These are phyloP conservation scores for Solanum hybrid DNA, from an alignment of 305 asterid genomes.

Conservation along the genomic window DNA sequence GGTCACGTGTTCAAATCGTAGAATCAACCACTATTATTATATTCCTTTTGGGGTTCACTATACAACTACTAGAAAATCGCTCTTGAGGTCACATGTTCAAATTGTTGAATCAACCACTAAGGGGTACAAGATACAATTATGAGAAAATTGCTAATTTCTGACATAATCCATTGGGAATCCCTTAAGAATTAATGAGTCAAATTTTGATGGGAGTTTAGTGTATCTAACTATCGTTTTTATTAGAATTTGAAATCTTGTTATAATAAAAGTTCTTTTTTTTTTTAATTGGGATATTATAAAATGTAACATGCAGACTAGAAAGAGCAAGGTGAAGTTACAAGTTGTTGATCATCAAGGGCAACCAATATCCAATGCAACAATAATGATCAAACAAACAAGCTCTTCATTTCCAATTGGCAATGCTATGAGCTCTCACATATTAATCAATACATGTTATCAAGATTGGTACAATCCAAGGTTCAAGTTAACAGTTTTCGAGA, in stretches of 20 bases:
- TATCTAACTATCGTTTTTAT: not conserved
- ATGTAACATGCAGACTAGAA: slow-evolving; percentile 1
- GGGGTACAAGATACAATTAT: not conserved
- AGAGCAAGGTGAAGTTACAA: slow-evolving; percentile 19
- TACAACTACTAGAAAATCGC: not conserved
- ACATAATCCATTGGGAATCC: not conserved
- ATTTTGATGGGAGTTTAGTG: not conserved
- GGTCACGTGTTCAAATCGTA: not conserved
- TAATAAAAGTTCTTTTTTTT: not conserved
- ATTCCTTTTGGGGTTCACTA: not conserved
- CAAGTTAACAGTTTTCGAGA: slow-evolving; percentile 22
- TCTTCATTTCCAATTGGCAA: slow-evolving; percentile 18
- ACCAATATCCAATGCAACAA: slow-evolving; percentile 21
- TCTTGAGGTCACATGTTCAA: not conserved
- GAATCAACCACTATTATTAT: not conserved
- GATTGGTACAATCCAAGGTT: slow-evolving; percentile 25
- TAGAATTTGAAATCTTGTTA: not conserved
- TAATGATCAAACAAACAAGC: slow-evolving; percentile 2
- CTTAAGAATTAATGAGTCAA: not conserved
- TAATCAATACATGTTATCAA: slow-evolving; percentile 12
- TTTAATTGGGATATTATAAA: not conserved
- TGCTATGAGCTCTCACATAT: slow-evolving; percentile 10
- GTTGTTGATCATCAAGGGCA: slow-evolving; percentile 11
- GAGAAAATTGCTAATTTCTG: not conserved
- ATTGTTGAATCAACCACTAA: not conserved